Base-by-base conservation (phyloP, 1,284 basidiomycete genomes). In the Pseudozyma sp. region DNA sequence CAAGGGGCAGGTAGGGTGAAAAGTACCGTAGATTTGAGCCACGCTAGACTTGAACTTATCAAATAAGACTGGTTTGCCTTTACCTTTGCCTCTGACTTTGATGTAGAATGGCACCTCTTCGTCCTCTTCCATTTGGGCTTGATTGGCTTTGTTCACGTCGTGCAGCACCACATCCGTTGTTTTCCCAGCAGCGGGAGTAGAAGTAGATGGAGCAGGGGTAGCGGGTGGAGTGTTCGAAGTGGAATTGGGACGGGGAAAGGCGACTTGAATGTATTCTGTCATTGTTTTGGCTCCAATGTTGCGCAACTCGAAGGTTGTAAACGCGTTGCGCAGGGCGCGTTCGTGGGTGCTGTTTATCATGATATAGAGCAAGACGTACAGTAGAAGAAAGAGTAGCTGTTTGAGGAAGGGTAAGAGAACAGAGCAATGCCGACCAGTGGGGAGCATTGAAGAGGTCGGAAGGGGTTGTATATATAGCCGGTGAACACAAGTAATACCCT, bases 81-180 rank as follows among this genome's bases (percentile, higher is more conserved):
- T 70, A 7, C 63, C 67, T 34, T 69, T 75, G 5, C 72, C 72
- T 34, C 31, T 62, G 5, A 52, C 11, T 45, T 75, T 75, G 45
- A 56, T 45, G 60, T 75, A 75, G 18, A 70, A 52, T 4, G 59
- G 63, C n/a, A 49, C 52, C 5, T 59, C 36, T 11, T 3, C 25
- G 3, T 49, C 14, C 6, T 21, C 36, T 18, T 44, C 13, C n/a
- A 9, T 16, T 18, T 31, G 19, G 6, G 39, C 9, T 14, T 42
- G 10, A 31, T 31, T 31, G 25, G 25, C 25, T 31, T 31, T 31
- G 25, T 31, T 31, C 25, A 31, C 25, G 6, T 31, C 25, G 25
- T 31, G 25, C 25, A 31, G 25, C 25, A 31, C 25, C 25, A 31
- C 25, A 31, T 31, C 25, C 3, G 25, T 31, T 6, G 25, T 31